These are phyloP conservation scores for Stramenopiles sp. DNA, from an alignment of 352 stramenopile species.

Conservation along the genomic window DNA sequence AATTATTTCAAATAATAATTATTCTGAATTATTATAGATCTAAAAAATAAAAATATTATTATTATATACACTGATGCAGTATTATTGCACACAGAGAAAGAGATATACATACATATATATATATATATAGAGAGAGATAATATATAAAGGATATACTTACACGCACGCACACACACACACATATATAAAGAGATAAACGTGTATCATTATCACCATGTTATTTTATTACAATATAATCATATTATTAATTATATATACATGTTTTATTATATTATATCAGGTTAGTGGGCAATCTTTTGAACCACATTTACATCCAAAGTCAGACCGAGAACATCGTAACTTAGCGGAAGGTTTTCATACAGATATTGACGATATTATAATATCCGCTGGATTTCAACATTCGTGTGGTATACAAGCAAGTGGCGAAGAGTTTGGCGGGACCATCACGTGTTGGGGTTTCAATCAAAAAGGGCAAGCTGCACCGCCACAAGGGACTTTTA, in stretches of 20 bases:
- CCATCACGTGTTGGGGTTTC: constrained; percentile 16
- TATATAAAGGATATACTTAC: neutral
- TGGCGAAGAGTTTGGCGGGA: neutral
- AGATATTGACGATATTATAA: constrained; percentile 6
- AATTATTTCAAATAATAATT: neutral
- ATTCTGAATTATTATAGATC: neutral
- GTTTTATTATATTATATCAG: neutral
- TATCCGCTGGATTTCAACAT: constrained; percentile 9
- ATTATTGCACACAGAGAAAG: too few relatives aligned
- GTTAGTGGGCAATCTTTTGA: neutral
- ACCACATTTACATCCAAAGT: neutral
- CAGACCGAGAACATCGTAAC: neutral
- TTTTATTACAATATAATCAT: neutral
- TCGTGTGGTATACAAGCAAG: constrained; percentile 7
- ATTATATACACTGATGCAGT: neutral
- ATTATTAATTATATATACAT: neutral
- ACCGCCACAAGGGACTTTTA: constrained; percentile 30
- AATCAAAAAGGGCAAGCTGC: constrained; percentile 37
- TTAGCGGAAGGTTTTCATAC: neutral
- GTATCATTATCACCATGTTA: neutral
- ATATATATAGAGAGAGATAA: neutral
- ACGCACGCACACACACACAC: neutral
- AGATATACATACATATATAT: constrained; percentile 5
- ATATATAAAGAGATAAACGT: neutral
- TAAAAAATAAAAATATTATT: neutral